Percentiles rank a stretch among this genome's conserved stretches.
phyloP scores from a whole-genome alignment of 805 yeast species.

The Pichia scutulata region DNA sequence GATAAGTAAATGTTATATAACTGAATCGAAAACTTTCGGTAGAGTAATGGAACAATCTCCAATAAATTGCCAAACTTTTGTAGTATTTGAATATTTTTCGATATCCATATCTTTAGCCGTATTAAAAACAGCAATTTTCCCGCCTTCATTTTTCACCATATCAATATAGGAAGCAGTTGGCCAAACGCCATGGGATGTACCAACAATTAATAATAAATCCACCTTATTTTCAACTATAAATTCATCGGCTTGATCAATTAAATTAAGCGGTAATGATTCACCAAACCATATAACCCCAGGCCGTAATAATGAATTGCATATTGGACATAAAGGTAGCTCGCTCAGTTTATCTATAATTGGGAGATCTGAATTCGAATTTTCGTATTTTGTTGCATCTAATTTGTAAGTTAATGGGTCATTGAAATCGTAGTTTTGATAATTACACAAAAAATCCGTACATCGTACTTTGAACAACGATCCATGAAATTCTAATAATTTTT shows the following conservation, averaged over 20 bases:
- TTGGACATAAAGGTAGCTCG: conserved; percentile 71
- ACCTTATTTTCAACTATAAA: conserved; percentile 50
- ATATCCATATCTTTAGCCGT: conserved; percentile 49
- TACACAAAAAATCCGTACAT: conserved; percentile 74
- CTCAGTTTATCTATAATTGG: conserved; percentile 35
- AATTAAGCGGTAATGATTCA: conserved; percentile 65
- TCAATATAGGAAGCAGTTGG: conserved; percentile 92
- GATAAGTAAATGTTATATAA: conserved; percentile 27
- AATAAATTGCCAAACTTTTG: conserved; percentile 54
- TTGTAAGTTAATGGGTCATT: conserved; percentile 49
- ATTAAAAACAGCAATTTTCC: conserved; percentile 78
- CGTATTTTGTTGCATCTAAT: conserved; percentile 11
- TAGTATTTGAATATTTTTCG: conserved; percentile 31
- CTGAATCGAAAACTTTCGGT: conserved; percentile 58
- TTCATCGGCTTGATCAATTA: conserved; percentile 61
- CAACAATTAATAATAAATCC: conserved; percentile 74
- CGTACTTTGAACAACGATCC: conserved; percentile 67
- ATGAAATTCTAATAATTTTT: conserved; percentile 60
- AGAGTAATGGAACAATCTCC: conserved; percentile 75
- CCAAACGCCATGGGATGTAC: conserved; percentile 81
- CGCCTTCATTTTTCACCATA: conserved; percentile 62
- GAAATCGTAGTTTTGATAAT: conserved; percentile 40
- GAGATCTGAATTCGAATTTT: conserved; percentile 4
- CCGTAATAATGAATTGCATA: conserved; percentile 60
- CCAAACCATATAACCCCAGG: conserved; percentile 97